Conservation (phyloP, 1,139 yeast genomes). For the Geotrichum australiense region DNA sequence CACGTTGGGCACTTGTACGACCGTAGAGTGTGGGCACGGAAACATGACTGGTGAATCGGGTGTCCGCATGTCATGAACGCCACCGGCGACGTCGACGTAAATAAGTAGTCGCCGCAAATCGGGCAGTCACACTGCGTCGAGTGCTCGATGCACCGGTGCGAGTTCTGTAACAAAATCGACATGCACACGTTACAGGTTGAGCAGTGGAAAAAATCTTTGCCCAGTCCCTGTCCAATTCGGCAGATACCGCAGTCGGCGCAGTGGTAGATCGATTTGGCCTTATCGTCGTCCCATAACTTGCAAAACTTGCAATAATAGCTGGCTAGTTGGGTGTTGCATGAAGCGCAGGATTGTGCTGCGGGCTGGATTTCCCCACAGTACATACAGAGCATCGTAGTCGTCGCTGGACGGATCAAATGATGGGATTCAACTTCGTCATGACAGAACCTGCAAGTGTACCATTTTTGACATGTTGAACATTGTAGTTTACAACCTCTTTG, state of each 20-base stretch:
- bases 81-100: conserved; percentile 75
- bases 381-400: conserved; percentile 74
- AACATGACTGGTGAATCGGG: conserved; percentile 82
- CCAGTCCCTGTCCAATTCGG: conserved; percentile 79
- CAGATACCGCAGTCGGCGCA: conserved; percentile 93
- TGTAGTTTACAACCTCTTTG: conserved; percentile 77
- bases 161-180: conserved; percentile 66
- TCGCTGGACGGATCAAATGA: conserved; percentile 54
- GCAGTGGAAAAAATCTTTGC: conserved; percentile 86
- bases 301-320: conserved; percentile 72
- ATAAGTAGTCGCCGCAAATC: conserved; percentile 85
- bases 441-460: conserved; percentile 81
- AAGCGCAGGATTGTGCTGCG: conserved; percentile 54
- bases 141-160: conserved; percentile 77
- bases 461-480: conserved; percentile 64
- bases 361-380: conserved; percentile 66
- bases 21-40: conserved; percentile 68
- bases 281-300: conserved; percentile 68
- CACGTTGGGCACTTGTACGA: conserved; percentile 90
- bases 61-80: conserved; percentile 95
- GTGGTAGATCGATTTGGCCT: conserved; percentile 75
- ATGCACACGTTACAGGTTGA: conserved; percentile 86
- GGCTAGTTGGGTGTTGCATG: conserved; percentile 63
- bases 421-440: conserved; percentile 66
- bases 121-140: conserved; percentile 91